Evolutionary conservation across 164 flowering plant species (phyloP).

Genomic region (Stephania cephalantha): DNA sequence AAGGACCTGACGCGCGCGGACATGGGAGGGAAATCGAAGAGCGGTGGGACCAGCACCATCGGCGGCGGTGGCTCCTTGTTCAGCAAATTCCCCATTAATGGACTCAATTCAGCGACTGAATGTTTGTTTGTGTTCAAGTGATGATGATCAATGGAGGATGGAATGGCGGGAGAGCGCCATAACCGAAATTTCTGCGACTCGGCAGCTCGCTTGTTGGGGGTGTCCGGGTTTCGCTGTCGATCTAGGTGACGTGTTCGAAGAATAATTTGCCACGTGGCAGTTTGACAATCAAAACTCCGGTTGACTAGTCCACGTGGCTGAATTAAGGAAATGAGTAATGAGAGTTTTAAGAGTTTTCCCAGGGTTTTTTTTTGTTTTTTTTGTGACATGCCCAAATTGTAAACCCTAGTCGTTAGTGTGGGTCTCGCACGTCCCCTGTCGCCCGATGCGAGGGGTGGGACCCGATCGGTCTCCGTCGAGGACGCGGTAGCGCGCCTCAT

Average conservation of each 20-base stretch:
- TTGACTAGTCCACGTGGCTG: neutral
- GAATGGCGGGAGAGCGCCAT: neutral
- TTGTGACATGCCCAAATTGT: too few species aligned
- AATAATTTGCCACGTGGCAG: neutral
- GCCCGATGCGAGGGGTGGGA: too few species aligned
- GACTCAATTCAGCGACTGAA: too few species aligned
- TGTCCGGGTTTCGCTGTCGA: neutral
- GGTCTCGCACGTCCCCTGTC: too few species aligned
- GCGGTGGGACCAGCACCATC: constrained; percentile 89
- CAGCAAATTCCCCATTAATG: constrained; percentile 16
- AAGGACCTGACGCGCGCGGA: constrained; percentile 74
- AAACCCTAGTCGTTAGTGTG: too few species aligned
- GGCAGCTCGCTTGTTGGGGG: neutral
- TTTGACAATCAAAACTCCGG: neutral
- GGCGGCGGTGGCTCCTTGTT: constrained; percentile 75
- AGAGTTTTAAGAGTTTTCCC: too few species aligned
- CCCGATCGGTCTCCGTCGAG: too few species aligned
- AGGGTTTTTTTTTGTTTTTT: too few species aligned
- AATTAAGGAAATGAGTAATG: neutral
- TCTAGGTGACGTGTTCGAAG: neutral
- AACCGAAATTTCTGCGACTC: neutral
- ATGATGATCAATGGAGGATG: neutral
- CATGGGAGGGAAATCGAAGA: constrained; percentile 92
- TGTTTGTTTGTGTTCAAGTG: neutral
- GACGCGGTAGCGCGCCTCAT: too few species aligned